phyloP scores from a whole-genome alignment of 768 basidiomycete genomes.

The Hygrophoropsis aurantiaca region DNA sequence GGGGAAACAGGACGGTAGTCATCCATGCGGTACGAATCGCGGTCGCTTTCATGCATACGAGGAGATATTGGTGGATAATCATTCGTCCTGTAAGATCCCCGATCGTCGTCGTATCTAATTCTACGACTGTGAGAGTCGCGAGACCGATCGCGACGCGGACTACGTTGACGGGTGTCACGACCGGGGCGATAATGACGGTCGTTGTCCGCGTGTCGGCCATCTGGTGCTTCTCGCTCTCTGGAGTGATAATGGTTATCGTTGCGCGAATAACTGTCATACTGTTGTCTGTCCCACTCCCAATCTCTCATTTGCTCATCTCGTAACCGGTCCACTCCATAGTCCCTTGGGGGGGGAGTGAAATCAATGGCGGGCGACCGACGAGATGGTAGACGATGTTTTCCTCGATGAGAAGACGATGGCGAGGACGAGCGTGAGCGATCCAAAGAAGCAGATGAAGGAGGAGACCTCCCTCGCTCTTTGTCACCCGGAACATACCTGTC shows the following conservation, averaged over 20 bases:
- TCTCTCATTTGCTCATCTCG: constrained; percentile 39
- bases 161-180: constrained; percentile 4
- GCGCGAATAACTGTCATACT: constrained; percentile 15
- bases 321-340: constrained; percentile 31
- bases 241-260: constrained; percentile 14
- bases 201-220: constrained; percentile 4
- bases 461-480: constrained; percentile 19
- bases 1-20: constrained; percentile 23
- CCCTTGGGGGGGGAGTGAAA: constrained; percentile 41
- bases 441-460: constrained; percentile 25
- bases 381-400: constrained; percentile 34
- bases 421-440: constrained; percentile 41
- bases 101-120: constrained; percentile 5
- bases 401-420: constrained; percentile 33
- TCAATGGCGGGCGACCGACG: constrained; percentile 32
- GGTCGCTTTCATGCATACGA: constrained; percentile 1
- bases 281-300: constrained; percentile 30
- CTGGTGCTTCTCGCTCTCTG: constrained; percentile 1
- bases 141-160: constrained; percentile 11
- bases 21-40: constrained; percentile 10
- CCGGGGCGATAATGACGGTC: constrained; percentile 14
- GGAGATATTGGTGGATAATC: constrained; percentile 9
- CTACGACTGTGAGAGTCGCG: constrained; percentile 11
- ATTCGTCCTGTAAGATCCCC: constrained; percentile 4
- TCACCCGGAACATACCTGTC: constrained; percentile 16